A percentile compares a stretch with the other conserved stretches of the same genome.
phyloP scores from a whole-genome alignment of 345 rosid genomes.

The Murraya koenigii region DNA sequence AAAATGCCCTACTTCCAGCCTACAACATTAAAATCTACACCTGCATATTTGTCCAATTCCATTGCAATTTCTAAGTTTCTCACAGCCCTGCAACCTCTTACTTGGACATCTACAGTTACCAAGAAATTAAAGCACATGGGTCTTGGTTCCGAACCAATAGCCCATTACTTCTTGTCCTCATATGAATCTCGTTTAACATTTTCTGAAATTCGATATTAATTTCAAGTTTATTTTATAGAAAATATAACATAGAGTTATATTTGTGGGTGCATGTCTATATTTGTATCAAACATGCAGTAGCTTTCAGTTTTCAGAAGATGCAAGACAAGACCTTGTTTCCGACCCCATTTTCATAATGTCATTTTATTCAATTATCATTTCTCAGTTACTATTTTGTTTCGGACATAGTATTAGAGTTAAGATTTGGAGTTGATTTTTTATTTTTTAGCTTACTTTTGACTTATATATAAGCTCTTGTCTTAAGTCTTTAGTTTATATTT shows the following conservation, averaged over 20 bases:
- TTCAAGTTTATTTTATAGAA: not conserved
- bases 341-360: not conserved
- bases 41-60: conserved; percentile 29
- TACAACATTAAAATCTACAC: conserved; percentile 37
- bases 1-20: conserved; percentile 20
- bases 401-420: too few species aligned
- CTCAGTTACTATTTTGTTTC: not conserved
- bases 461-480: too few species aligned
- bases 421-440: too few species aligned
- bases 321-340: not conserved
- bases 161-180: conserved; percentile 37
- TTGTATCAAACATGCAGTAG: not conserved
- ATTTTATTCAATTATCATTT: not conserved
- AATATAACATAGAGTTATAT: not conserved
- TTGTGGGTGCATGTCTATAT: not conserved
- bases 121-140: conserved; percentile 30
- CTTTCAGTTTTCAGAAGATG: conserved; percentile 3
- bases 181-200: not conserved
- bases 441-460: too few species aligned
- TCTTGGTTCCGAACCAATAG: conserved; percentile 17
- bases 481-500: too few species aligned
- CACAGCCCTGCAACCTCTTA: conserved; percentile 29
- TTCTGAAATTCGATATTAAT: not conserved
- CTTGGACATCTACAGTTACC: conserved; percentile 35
- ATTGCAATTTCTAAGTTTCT: conserved; percentile 26